Evolutionary conservation across 2,329 filamentous ascomycete genomes (phyloP).

Genomic region (Beauveria brongniartii): DNA sequence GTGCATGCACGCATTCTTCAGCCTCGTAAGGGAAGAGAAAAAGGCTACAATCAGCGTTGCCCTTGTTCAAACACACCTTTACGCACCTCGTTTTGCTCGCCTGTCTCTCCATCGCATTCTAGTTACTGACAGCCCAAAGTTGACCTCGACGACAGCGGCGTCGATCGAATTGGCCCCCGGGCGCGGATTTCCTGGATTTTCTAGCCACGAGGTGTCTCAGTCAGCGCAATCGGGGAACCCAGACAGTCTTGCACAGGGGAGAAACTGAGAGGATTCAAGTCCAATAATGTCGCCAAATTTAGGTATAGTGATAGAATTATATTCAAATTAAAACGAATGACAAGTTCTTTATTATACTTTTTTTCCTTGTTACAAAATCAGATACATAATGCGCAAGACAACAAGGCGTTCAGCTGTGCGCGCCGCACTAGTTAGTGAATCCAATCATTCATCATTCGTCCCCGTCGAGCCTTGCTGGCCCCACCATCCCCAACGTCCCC

Average conservation of each 20-base stretch:
- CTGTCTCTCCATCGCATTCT: no score
- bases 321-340: no score
- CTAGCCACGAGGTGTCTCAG: not conserved
- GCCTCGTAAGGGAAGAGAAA: not conserved
- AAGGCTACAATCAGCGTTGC: no score
- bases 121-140: not conserved
- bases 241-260: not conserved
- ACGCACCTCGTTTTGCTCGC: no score
- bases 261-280: no score
- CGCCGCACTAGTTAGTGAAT: not conserved
- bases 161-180: not conserved
- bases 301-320: no score
- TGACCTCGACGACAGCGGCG: not conserved
- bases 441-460: no score
- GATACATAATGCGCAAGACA: not conserved
- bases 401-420: constrained; percentile 1
- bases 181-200: not conserved
- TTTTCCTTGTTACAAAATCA: not conserved
- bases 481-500: not conserved
- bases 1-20: not conserved
- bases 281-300: no score
- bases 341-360: not conserved
- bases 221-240: not conserved
- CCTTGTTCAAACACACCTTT: no score
- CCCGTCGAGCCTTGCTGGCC: not conserved